Conservation (phyloP, 176 grass and related monocot genomes). For the Eragrostis curvula region DNA sequence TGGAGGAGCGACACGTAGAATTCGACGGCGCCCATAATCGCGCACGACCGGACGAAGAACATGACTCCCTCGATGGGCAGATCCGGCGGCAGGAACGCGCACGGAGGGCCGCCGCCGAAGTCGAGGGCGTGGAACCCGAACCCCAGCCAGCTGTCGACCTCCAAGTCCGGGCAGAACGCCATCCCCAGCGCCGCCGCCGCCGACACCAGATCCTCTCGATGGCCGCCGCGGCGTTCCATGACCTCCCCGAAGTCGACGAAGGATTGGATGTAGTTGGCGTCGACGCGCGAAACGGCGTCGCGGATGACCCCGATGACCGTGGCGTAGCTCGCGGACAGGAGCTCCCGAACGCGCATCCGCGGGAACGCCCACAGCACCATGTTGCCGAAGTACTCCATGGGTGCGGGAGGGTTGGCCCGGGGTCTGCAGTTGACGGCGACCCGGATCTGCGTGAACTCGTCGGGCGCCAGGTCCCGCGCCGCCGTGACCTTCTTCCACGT, state of each 20-base stretch:
- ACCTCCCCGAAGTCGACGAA: constrained; percentile 46
- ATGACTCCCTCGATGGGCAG: too few relatives aligned
- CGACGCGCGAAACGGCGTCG: constrained; percentile 35
- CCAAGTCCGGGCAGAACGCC: constrained; percentile 37
- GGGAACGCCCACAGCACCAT: constrained; percentile 58
- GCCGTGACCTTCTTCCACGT: constrained; percentile 52
- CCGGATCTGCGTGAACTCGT: constrained; percentile 15
- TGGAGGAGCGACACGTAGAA: too few relatives aligned
- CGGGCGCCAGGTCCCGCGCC: constrained; percentile 31
- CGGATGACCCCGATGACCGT: constrained; percentile 22
- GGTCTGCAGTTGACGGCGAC: constrained; percentile 46
- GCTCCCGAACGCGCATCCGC: constrained; percentile 6
- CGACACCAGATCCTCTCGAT: constrained; percentile 25
- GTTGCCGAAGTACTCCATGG: constrained; percentile 50
- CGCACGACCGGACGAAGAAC: too few relatives aligned
- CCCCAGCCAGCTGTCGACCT: constrained; percentile 59
- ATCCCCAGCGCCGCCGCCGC: constrained; percentile 33
- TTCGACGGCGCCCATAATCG: too few relatives aligned
- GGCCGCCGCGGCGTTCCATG: not conserved
- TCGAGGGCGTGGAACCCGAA: constrained; percentile 50
- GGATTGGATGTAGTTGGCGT: constrained; percentile 49
- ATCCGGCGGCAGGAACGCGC: not conserved
- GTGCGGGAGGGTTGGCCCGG: not conserved
- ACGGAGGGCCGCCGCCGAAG: constrained; percentile 41
- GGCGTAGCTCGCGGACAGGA: constrained; percentile 16